phyloP scores from a whole-genome alignment of 106 monocot species.

The Dioscorea dumetorum region DNA sequence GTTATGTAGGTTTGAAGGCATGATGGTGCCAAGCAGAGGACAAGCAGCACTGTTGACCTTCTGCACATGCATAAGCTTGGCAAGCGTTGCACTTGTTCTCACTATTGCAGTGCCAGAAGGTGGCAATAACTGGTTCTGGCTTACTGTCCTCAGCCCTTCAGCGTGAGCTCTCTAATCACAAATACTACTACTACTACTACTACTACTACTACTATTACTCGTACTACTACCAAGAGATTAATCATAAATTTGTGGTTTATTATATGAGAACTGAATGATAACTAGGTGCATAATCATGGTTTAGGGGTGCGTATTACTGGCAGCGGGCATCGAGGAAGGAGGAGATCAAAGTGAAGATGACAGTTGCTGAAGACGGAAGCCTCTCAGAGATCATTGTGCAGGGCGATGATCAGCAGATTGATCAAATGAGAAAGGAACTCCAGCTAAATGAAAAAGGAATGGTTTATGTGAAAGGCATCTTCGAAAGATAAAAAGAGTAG shows the following conservation, averaged over 20 bases:
- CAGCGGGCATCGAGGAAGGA: constrained; percentile 74
- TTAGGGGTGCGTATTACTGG: constrained; percentile 89
- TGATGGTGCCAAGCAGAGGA: constrained; percentile 92
- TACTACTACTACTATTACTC: too few relatives aligned
- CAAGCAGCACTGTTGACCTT: constrained; percentile 96
- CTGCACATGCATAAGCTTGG: constrained; percentile 96
- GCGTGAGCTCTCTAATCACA: constrained; percentile 42
- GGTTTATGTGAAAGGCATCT: constrained; percentile 87
- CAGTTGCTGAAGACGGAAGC: constrained; percentile 48
- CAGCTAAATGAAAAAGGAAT: constrained; percentile 82
- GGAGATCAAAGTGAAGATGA: constrained; percentile 93
- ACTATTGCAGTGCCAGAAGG: constrained; percentile 86
- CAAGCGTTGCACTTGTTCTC: constrained; percentile 83
- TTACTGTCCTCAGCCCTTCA: constrained; percentile 63
- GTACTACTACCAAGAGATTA: too few relatives aligned
- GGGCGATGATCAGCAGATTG: constrained; percentile 85
- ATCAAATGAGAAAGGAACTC: constrained; percentile 85
- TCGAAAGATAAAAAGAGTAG: constrained; percentile 30
- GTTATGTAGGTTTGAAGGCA: constrained; percentile 64
- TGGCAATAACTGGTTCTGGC: constrained; percentile 95
- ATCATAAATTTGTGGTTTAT: too few relatives aligned
- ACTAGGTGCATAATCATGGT: background rate
- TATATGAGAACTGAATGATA: too few relatives aligned
- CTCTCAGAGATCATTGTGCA: constrained; percentile 77
- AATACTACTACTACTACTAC: too few relatives aligned